Evolutionary conservation across 305 asterid genomes (phyloP).

Genomic region (Galium porrigens): DNA sequence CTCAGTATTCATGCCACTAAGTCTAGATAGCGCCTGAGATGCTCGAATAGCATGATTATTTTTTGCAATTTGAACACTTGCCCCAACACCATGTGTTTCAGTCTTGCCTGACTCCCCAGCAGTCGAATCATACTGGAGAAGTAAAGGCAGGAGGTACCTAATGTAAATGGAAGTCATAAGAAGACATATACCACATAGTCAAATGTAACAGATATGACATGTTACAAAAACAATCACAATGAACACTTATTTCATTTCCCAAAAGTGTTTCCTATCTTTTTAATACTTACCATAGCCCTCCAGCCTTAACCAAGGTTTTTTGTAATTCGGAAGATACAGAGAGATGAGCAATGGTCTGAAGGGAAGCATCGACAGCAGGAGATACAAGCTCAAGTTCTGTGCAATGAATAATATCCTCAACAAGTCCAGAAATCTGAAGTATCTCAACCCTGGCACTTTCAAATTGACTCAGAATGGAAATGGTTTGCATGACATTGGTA

Average conservation of each 20-base stretch:
- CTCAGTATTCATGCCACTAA: conserved; percentile 53
- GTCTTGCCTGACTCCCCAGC: conserved; percentile 72
- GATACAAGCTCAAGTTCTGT: conserved; percentile 84
- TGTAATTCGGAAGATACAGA: conserved; percentile 70
- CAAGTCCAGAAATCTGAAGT: conserved; percentile 66
- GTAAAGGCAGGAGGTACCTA: conserved; percentile 87
- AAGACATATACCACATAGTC: conserved; percentile 6
- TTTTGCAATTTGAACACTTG: conserved; percentile 90
- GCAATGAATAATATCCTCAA: conserved; percentile 87
- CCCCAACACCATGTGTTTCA: conserved; percentile 88
- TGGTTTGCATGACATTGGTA: conserved; percentile 70
- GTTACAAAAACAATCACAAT: background rate
- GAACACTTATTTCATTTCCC: background rate
- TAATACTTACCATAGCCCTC: conserved; percentile 64
- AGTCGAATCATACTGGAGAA: conserved; percentile 93
- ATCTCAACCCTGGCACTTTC: conserved; percentile 81
- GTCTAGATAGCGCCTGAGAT: conserved; percentile 75
- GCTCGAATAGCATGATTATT: conserved; percentile 76
- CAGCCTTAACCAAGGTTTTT: conserved; percentile 71
- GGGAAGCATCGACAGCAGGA: conserved; percentile 73
- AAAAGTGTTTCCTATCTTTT: background rate
- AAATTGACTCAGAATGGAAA: conserved; percentile 79
- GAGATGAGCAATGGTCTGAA: conserved; percentile 75
- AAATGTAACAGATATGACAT: background rate
- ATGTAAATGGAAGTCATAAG: conserved; percentile 13